phyloP scores from a whole-genome alignment of 768 basidiomycete genomes.

The Boletus sensibilis region DNA sequence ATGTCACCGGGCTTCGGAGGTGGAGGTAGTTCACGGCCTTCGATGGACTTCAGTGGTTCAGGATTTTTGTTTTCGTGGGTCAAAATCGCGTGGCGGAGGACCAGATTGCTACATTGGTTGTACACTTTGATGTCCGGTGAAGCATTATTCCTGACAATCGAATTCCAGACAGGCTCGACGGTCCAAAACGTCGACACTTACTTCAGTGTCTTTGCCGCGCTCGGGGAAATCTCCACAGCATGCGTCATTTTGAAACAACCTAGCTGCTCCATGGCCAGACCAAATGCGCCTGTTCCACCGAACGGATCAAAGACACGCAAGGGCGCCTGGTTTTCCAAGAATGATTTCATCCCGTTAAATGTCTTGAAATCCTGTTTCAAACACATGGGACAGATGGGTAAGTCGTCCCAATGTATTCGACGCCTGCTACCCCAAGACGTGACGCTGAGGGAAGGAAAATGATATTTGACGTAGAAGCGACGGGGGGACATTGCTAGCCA shows the following conservation, averaged over 20 bases:
- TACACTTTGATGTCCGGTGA: conserved; percentile 52
- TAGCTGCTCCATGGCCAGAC: conserved; percentile 52
- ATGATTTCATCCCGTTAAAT: conserved; percentile 35
- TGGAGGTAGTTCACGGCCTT: conserved; percentile 40
- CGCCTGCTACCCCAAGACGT: conserved; percentile 38
- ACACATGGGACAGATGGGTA: conserved; percentile 51
- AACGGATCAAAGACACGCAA: conserved; percentile 44
- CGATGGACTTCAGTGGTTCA: conserved; percentile 39
- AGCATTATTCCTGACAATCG: conserved; percentile 44
- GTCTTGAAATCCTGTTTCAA: conserved; percentile 30
- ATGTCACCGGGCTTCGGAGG: conserved; percentile 54
- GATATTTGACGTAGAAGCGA: conserved; percentile 58
- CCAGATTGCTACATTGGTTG: conserved; percentile 69
- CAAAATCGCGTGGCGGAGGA: conserved; percentile 60
- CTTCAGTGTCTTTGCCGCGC: conserved; percentile 67
- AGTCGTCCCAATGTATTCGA: conserved; percentile 33
- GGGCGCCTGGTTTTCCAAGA: conserved; percentile 21
- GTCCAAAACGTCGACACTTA: conserved; percentile 30
- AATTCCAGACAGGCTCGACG: not conserved
- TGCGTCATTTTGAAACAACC: conserved; percentile 60
- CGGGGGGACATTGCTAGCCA: conserved; percentile 55
- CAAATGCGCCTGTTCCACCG: conserved; percentile 58
- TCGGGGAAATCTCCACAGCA: conserved; percentile 72
- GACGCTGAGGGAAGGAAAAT: conserved; percentile 43
- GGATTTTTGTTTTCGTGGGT: conserved; percentile 41